These are phyloP conservation scores for Rhizopus microsporus DNA, from an alignment of 371 early-diverging fungal species.

Conservation along the genomic window DNA sequence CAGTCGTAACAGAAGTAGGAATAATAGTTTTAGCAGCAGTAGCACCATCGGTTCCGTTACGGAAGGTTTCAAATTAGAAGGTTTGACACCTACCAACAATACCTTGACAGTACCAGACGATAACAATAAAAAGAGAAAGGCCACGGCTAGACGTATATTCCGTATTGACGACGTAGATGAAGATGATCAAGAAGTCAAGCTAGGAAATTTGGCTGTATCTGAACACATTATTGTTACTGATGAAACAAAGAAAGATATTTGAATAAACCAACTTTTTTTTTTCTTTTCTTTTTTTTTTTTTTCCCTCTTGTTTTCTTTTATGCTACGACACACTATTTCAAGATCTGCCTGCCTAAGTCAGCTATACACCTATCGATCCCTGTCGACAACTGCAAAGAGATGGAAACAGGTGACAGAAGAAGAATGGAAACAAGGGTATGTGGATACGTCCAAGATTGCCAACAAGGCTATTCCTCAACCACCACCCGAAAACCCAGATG, in stretches of 20 bases:
- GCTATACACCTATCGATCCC: neutral
- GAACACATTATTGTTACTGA: constrained; percentile 8
- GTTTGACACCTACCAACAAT: constrained; percentile 41
- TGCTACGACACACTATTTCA: neutral
- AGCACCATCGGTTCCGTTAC: constrained; percentile 3
- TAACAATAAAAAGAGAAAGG: neutral
- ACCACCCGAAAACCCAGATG: constrained; percentile 18
- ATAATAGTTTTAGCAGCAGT: constrained; percentile 33
- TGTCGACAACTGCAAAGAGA: neutral
- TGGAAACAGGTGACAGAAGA: constrained; percentile 8
- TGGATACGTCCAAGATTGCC: constrained; percentile 21
- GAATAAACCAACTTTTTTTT: neutral
- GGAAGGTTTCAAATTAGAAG: constrained; percentile 51
- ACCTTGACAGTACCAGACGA: neutral
- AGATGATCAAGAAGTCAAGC: constrained; percentile 18
- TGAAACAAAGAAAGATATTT: neutral
- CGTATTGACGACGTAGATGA: constrained; percentile 29
- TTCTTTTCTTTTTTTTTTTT: neutral
- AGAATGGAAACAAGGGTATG: constrained; percentile 19
- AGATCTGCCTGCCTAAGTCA: neutral
- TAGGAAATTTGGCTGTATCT: constrained; percentile 11
- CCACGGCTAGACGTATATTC: constrained; percentile 22
- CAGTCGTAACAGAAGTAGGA: constrained; percentile 26
- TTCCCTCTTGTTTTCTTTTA: neutral
- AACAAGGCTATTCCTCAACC: constrained; percentile 26